Percentiles rank a stretch among this genome's conserved stretches.
Conservation (phyloP, 176 grass and related monocot species). For the Otatea glauca region DNA sequence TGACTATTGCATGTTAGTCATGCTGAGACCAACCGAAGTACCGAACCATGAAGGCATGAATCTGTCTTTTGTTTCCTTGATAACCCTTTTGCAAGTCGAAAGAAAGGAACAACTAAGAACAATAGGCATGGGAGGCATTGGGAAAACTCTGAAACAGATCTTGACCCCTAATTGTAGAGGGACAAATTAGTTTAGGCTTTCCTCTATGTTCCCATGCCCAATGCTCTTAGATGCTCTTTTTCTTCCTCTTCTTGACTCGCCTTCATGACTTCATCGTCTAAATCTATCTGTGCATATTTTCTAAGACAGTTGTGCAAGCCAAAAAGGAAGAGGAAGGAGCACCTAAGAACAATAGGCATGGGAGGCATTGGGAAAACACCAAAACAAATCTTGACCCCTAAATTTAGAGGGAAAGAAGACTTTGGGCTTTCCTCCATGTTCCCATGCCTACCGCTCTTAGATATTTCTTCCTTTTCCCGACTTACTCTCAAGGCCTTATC, state of each 20-base stretch:
- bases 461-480: conserved; percentile 38
- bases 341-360: conserved; percentile 6
- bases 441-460: conserved; percentile 23
- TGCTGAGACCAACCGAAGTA: neutral
- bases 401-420: conserved; percentile 8
- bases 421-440: conserved; percentile 46
- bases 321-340: conserved; percentile 4
- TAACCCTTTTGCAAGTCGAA: neutral
- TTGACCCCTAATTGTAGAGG: neutral
- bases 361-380: conserved; percentile 22
- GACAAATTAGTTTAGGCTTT: conserved; percentile 19
- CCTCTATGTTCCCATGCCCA: conserved; percentile 45
- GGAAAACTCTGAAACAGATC: conserved; percentile 5
- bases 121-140: conserved; percentile 21
- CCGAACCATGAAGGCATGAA: neutral
- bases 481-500: neutral
- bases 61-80: neutral
- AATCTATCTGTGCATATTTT: neutral
- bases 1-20: neutral
- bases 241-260: conserved; percentile 32
- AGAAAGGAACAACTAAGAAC: conserved; percentile 1
- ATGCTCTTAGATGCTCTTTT: conserved; percentile 16
- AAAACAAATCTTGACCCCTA: neutral
- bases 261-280: neutral
- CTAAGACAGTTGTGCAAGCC: neutral